Percentiles rank a stretch among this genome's conserved stretches.
Evolutionary conservation across 305 asterid species (phyloP).

Genomic region (Fraxinus albicans): DNA sequence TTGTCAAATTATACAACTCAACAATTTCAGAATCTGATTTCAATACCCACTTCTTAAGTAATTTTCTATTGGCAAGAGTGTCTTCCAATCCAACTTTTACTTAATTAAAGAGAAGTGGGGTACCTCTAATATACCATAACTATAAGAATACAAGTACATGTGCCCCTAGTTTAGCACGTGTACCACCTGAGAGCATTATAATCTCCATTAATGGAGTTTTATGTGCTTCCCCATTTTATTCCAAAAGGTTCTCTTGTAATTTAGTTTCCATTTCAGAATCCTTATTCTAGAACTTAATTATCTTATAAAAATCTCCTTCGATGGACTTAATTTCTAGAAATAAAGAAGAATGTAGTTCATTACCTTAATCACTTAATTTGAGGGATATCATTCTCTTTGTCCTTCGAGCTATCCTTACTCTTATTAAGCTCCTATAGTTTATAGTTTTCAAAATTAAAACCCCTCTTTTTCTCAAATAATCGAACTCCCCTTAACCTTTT

Average conservation of each 20-base stretch:
- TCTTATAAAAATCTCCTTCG: background rate
- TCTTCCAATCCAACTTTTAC: background rate
- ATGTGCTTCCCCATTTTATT: background rate
- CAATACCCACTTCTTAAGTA: too few species aligned
- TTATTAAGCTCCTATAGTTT: too few species aligned
- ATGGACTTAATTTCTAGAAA: background rate
- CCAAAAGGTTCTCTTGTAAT: background rate
- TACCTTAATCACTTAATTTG: background rate
- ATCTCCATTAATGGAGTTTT: background rate
- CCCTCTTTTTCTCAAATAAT: too few species aligned
- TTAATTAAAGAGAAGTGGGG: background rate
- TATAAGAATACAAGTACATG: background rate
- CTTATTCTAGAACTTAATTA: background rate
- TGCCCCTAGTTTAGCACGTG: background rate
- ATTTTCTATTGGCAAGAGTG: background rate
- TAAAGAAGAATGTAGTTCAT: background rate
- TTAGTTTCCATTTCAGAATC: background rate
- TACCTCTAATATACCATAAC: background rate
- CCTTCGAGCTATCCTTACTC: too few species aligned
- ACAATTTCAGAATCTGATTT: too few species aligned
- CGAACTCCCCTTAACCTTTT: too few species aligned
- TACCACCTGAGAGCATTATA: background rate
- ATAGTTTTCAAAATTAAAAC: too few species aligned
- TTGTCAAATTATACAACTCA: background rate
- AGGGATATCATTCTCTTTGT: too few species aligned